Evolutionary conservation across 2,329 filamentous ascomycete genomes (phyloP).

Genomic region (Alternaria metachromatica): DNA sequence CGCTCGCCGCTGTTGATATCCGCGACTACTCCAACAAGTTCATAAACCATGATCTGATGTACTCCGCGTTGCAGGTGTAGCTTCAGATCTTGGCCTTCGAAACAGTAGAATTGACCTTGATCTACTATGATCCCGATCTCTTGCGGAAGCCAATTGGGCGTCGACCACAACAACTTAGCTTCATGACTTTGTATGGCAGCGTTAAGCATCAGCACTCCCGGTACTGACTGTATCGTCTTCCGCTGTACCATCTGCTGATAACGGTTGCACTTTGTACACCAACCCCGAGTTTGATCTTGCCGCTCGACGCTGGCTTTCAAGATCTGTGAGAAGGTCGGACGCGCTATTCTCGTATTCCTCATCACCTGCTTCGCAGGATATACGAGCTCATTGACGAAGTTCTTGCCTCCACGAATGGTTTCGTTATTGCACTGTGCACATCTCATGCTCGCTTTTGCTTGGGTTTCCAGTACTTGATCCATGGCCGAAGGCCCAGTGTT

Average conservation of each 20-base stretch:
- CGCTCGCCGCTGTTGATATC: conserved; percentile 87
- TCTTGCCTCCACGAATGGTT: conserved; percentile 77
- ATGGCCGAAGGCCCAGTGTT: conserved; percentile 63
- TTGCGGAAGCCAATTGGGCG: conserved; percentile 87
- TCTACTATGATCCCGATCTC: conserved; percentile 93
- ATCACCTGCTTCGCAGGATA: conserved; percentile 71
- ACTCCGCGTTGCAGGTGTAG: conserved; percentile 79
- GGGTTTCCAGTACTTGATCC: conserved; percentile 76
- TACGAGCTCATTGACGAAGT: conserved; percentile 83
- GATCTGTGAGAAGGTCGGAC: conserved; percentile 79
- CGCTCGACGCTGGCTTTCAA: conserved; percentile 92
- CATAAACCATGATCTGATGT: conserved; percentile 86
- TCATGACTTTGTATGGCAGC: conserved; percentile 75
- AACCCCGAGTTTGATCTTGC: conserved; percentile 86
- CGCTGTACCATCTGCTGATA: conserved; percentile 88
- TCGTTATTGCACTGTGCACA: conserved; percentile 90
- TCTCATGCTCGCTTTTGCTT: conserved; percentile 74
- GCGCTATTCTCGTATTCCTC: conserved; percentile 62
- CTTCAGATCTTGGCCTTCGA: conserved; percentile 88
- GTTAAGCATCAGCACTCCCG: conserved; percentile 87
- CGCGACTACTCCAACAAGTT: conserved; percentile 85
- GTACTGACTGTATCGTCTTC: conserved; percentile 82
- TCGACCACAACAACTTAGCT: conserved; percentile 83
- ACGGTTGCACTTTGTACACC: conserved; percentile 88
- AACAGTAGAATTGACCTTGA: conserved; percentile 91